A percentile compares a stretch with the other conserved stretches of the same genome.
Conservation (phyloP, 805 yeast species). For the Suhomyces sp. region DNA sequence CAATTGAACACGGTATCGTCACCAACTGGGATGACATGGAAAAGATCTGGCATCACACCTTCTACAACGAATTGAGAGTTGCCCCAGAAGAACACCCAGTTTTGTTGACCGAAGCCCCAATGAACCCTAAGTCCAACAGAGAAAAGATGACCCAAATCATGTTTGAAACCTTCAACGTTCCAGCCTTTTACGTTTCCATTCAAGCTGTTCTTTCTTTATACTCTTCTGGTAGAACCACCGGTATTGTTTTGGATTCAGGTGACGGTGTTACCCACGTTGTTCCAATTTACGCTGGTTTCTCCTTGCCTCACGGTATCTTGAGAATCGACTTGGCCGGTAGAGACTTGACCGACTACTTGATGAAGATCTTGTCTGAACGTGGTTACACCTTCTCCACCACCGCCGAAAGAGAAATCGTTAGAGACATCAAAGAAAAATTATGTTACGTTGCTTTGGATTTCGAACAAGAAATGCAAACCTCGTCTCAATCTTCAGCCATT, state of each 20-base stretch:
- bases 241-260: slow-evolving; percentile 99
- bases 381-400: slow-evolving; percentile 98
- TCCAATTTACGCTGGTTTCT: slow-evolving; percentile 99
- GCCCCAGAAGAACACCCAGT: slow-evolving; percentile 99
- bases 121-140: slow-evolving; percentile 99
- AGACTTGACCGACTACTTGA: slow-evolving; percentile 97
- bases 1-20: slow-evolving; percentile 99
- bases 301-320: slow-evolving; percentile 97
- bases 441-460: slow-evolving; percentile 99
- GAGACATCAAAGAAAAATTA: slow-evolving; percentile 96
- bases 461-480: slow-evolving; percentile 99
- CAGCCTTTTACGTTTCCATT: slow-evolving; percentile 98
- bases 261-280: slow-evolving; percentile 99
- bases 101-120: slow-evolving; percentile 98
- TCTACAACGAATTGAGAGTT: slow-evolving; percentile 99
- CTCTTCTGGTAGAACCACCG: slow-evolving; percentile 99
- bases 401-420: slow-evolving; percentile 96
- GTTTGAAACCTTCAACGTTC: slow-evolving; percentile 99
- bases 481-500: slow-evolving; percentile 95
- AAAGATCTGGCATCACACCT: slow-evolving; percentile 99
- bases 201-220: slow-evolving; percentile 98
- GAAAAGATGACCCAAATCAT: slow-evolving; percentile 99
- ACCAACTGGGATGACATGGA: slow-evolving; percentile 99
- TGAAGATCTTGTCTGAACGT: slow-evolving; percentile 97
- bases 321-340: slow-evolving; percentile 99